phyloP scores from a whole-genome alignment of 345 rosid species.

The Dimocarpus longan region DNA sequence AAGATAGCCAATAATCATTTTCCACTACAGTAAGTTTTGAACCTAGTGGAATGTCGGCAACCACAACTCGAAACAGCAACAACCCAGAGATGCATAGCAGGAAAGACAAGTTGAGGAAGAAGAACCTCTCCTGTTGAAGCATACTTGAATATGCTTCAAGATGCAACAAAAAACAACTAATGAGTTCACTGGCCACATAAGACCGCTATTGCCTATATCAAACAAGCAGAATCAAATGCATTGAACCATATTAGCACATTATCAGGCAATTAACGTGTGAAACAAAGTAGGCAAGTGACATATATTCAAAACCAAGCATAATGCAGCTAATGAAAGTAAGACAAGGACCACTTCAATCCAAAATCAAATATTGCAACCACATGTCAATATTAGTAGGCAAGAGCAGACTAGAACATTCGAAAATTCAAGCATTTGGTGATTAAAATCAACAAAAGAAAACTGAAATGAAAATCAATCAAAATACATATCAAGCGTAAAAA shows the following conservation, averaged over 20 bases:
- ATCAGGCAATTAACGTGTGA: slow-evolving; percentile 1
- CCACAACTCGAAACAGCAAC: slow-evolving; percentile 34
- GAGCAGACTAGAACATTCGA: slow-evolving; percentile 8
- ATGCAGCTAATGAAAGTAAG: slow-evolving; percentile 24
- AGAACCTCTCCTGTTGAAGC: slow-evolving; percentile 29
- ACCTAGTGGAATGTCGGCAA: slow-evolving; percentile 62
- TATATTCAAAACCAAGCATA: slow-evolving; percentile 26
- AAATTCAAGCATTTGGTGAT: slow-evolving; percentile 20
- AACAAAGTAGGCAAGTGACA: slow-evolving; percentile 9
- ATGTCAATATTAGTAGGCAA: slow-evolving; percentile 36
- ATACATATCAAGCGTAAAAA: slow-evolving; percentile 13
- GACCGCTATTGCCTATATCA: slow-evolving; percentile 8
- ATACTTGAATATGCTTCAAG: slow-evolving; percentile 37
- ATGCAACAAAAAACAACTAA: slow-evolving; percentile 22
- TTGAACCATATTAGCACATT: slow-evolving; percentile 9
- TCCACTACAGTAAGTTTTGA: slow-evolving; percentile 58
- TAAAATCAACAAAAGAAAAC: slow-evolving; percentile 22
- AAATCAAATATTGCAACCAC: slow-evolving; percentile 19
- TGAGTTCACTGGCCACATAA: slow-evolving; percentile 17
- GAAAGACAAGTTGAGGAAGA: slow-evolving; percentile 29
- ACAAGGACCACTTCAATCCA: slow-evolving; percentile 7
- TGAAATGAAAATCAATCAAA: slow-evolving; percentile 14
- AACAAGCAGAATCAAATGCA: slow-evolving; percentile 6
- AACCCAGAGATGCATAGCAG: slow-evolving; percentile 43
- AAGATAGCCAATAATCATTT: slow-evolving; percentile 62